These are phyloP conservation scores for Mycocentrospora acerina DNA, from an alignment of 2,329 filamentous ascomycete genomes.

Conservation along the genomic window DNA sequence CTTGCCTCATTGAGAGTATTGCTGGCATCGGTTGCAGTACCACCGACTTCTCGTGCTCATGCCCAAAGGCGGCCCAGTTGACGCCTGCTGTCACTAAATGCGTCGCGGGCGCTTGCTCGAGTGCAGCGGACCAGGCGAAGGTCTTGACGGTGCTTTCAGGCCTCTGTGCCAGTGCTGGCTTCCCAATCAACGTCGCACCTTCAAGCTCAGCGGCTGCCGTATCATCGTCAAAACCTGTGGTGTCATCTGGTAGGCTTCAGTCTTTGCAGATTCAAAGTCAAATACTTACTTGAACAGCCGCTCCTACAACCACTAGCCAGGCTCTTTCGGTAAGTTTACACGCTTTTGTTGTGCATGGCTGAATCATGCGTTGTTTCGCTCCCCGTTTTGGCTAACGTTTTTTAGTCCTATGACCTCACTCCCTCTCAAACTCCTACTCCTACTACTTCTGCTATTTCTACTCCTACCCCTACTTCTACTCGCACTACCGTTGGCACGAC, in stretches of 20 bases:
- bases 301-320: no score
- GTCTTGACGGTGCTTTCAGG: conserved; percentile 20
- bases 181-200: conserved; percentile 16
- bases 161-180: conserved; percentile 30
- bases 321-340: no score
- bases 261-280: no score
- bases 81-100: conserved; percentile 45
- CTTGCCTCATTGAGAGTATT: conserved; percentile 17
- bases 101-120: conserved; percentile 43
- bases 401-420: no score
- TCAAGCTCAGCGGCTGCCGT: not conserved
- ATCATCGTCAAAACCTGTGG: not conserved
- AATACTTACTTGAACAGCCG: not conserved
- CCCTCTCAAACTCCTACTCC: no score
- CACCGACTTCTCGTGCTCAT: conserved; percentile 52
- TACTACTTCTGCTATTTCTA: conserved; percentile 1
- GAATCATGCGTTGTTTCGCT: no score
- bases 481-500: conserved; percentile 1
- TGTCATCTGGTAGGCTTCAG: not conserved
- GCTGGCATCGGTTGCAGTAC: conserved; percentile 43
- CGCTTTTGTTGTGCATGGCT: no score
- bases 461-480: conserved; percentile 14
- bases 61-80: conserved; percentile 44
- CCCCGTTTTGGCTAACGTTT: no score
- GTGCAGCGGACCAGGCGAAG: conserved; percentile 37